phyloP scores from a whole-genome alignment of 83 land plant genomes.

The Thuja plicata region DNA sequence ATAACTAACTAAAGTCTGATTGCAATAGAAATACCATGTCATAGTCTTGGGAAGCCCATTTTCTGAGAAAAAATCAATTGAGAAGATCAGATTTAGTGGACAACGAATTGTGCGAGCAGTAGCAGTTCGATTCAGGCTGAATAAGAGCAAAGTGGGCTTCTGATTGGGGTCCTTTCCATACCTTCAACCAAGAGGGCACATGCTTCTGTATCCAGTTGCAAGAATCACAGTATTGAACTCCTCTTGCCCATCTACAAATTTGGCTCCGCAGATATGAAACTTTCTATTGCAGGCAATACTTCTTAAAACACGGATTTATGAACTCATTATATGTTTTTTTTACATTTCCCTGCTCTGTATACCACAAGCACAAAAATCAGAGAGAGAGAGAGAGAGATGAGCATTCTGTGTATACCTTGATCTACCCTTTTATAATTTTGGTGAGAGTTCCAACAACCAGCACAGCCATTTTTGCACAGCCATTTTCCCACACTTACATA shows the following conservation, averaged over 20 bases:
- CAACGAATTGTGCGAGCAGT: background rate
- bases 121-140: background rate
- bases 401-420: too few species aligned
- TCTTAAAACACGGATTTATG: background rate
- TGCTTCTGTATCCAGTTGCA: constrained; percentile 83
- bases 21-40: too few species aligned
- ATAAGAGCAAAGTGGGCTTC: background rate
- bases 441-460: too few species aligned
- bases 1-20: too few species aligned
- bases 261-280: constrained; percentile 36
- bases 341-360: too few species aligned
- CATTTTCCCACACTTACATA: too few species aligned
- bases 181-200: constrained; percentile 78
- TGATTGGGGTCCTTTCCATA: background rate
- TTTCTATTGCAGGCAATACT: constrained; percentile 54
- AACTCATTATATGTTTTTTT: too few species aligned
- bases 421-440: too few species aligned
- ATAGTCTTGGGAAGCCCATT: constrained; percentile 25
- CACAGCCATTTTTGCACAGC: too few species aligned
- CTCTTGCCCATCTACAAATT: constrained; percentile 60
- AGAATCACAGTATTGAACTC: constrained; percentile 62
- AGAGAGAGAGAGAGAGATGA: too few species aligned
- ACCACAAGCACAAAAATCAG: too few species aligned
- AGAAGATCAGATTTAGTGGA: background rate
- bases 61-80: constrained; percentile 21